Evolutionary conservation across 148 eudicot species (phyloP).

Genomic region (Heliamphora exappendiculata): DNA sequence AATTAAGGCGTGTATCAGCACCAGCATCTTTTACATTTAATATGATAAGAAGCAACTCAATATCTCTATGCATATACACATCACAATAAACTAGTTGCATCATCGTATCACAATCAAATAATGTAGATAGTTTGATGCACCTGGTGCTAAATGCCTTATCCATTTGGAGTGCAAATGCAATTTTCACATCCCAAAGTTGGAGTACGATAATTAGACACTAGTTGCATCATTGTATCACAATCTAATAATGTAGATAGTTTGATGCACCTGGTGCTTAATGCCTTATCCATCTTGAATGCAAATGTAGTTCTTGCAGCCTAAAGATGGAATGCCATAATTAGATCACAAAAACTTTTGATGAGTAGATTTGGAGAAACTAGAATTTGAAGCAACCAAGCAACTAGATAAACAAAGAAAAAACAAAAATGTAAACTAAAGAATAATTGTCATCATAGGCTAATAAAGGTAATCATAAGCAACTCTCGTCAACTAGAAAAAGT

Average conservation of each 20-base stretch:
- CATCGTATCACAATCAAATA: not conserved
- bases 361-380: not conserved
- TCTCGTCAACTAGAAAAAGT: not conserved
- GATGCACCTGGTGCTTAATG: not conserved
- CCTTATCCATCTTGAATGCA: not conserved
- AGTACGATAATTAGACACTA: not conserved
- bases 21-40: not conserved
- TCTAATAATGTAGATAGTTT: not conserved
- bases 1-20: not conserved
- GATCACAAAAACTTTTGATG: not conserved
- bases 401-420: not conserved
- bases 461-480: not conserved
- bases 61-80: not conserved
- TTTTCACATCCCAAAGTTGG: not conserved
- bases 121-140: not conserved
- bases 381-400: not conserved
- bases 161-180: not conserved
- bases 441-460: slow-evolving; percentile 1
- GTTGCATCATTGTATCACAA: not conserved
- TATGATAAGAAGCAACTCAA: not conserved
- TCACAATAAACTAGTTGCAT: not conserved
- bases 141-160: not conserved
- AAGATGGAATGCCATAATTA: not conserved
- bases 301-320: not conserved
- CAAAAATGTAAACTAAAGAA: not conserved